These are phyloP conservation scores for Chaetothyriales sp. DNA, from an alignment of 2,329 filamentous ascomycete genomes.

Conservation along the genomic window DNA sequence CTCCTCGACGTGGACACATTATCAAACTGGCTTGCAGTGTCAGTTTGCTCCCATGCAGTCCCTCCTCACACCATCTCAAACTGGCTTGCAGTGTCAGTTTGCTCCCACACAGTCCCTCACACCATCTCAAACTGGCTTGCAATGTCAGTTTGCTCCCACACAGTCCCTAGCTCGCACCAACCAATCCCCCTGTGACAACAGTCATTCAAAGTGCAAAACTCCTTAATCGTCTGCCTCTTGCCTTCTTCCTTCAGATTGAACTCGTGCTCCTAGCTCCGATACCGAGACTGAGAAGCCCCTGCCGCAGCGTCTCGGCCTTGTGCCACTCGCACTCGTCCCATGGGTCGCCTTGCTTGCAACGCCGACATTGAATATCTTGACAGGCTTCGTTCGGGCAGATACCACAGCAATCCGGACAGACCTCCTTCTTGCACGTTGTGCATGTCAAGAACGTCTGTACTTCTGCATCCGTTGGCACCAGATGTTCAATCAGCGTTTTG, in stretches of 20 bases:
- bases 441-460: conserved; percentile 23
- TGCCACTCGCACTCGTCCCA: conserved; percentile 24
- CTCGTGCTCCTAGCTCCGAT: neutral
- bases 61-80: too few species aligned
- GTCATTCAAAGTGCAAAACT: neutral
- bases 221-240: neutral
- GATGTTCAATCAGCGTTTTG: conserved; percentile 15
- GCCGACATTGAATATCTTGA: conserved; percentile 22
- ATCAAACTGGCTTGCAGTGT: neutral
- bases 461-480: conserved; percentile 19
- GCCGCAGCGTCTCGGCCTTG: conserved; percentile 9
- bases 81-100: too few species aligned
- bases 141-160: too few species aligned
- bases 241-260: neutral
- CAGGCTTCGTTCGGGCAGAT: conserved; percentile 22
- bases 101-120: neutral
- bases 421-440: conserved; percentile 21
- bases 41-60: too few species aligned
- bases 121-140: too few species aligned
- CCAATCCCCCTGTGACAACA: too few species aligned
- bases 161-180: too few species aligned
- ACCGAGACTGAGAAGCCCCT: neutral
- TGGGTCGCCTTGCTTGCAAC: conserved; percentile 21
- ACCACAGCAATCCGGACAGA: conserved; percentile 24
- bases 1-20: too few species aligned